Conservation (phyloP, 257 asterid genomes). For the Catharanthus roseus region DNA sequence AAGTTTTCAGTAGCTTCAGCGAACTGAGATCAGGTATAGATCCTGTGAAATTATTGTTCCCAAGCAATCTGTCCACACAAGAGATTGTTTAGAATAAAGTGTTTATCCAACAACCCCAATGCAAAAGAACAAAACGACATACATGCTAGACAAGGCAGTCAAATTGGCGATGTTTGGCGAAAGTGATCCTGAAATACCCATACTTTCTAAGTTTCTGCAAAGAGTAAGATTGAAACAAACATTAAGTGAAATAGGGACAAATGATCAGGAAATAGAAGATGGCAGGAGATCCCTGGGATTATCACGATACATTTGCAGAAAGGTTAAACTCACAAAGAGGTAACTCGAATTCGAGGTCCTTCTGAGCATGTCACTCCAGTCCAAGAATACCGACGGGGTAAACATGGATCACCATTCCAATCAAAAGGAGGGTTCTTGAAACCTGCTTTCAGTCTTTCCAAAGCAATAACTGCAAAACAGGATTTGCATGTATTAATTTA, state of each 20-base stretch:
- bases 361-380: slow-evolving; percentile 80
- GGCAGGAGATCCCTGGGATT: background rate
- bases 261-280: background rate
- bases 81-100: slow-evolving; percentile 17
- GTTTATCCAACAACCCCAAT: background rate
- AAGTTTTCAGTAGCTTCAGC: slow-evolving; percentile 47
- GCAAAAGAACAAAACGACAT: slow-evolving; percentile 19
- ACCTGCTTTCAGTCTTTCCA: slow-evolving; percentile 52
- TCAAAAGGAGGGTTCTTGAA: slow-evolving; percentile 73
- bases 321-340: slow-evolving; percentile 58
- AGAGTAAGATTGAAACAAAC: background rate
- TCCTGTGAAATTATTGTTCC: slow-evolving; percentile 72
- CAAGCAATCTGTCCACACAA: slow-evolving; percentile 56
- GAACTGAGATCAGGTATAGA: slow-evolving; percentile 66
- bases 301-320: background rate
- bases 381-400: slow-evolving; percentile 74
- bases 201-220: slow-evolving; percentile 65
- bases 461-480: slow-evolving; percentile 56
- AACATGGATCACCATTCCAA: slow-evolving; percentile 97
- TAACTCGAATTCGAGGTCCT: slow-evolving; percentile 62
- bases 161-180: slow-evolving; percentile 60
- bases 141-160: slow-evolving; percentile 80
- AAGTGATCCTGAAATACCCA: slow-evolving; percentile 72
- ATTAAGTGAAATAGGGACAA: slow-evolving; percentile 2
- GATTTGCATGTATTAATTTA: slow-evolving; percentile 1